Conservation (phyloP, 148 eudicot species). For the Rhododendron molle region DNA sequence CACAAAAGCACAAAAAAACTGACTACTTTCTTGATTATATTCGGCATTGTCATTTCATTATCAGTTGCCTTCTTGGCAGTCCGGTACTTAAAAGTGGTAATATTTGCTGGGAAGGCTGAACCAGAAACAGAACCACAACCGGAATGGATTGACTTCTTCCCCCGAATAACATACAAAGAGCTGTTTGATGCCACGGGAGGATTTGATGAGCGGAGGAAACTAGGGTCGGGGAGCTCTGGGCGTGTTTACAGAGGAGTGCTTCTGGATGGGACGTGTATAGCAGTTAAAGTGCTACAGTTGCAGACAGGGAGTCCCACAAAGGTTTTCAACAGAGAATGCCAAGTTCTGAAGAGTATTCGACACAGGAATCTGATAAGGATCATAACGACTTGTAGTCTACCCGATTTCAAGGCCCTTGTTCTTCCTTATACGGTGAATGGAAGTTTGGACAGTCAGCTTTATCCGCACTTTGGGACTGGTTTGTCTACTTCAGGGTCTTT, state of each 20-base stretch:
- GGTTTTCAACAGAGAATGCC: constrained; percentile 41
- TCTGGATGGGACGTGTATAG: constrained; percentile 28
- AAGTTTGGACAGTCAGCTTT: too few species aligned
- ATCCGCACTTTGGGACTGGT: too few species aligned
- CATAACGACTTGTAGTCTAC: constrained; percentile 28
- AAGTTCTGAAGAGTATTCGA: constrained; percentile 38
- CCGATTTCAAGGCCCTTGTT: too few species aligned
- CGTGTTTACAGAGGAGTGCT: constrained; percentile 32
- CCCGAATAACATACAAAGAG: constrained; percentile 36
- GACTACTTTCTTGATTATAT: constrained; percentile 13
- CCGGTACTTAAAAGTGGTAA: not conserved
- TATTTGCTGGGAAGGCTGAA: constrained; percentile 1
- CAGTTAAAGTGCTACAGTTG: constrained; percentile 36
- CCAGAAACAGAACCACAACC: constrained; percentile 12
- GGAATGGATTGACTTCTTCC: constrained; percentile 25
- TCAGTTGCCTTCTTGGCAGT: constrained; percentile 6
- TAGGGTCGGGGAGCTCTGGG: constrained; percentile 40
- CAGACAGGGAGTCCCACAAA: constrained; percentile 28
- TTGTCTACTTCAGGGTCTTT: too few species aligned
- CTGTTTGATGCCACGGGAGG: constrained; percentile 36
- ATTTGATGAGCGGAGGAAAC: constrained; percentile 24
- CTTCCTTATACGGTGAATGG: too few species aligned
- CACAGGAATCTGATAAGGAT: constrained; percentile 41
- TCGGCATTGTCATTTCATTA: constrained; percentile 20
- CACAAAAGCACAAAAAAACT: not conserved